phyloP scores from a whole-genome alignment of 768 basidiomycete genomes.

The Psilocybe tampanensis region DNA sequence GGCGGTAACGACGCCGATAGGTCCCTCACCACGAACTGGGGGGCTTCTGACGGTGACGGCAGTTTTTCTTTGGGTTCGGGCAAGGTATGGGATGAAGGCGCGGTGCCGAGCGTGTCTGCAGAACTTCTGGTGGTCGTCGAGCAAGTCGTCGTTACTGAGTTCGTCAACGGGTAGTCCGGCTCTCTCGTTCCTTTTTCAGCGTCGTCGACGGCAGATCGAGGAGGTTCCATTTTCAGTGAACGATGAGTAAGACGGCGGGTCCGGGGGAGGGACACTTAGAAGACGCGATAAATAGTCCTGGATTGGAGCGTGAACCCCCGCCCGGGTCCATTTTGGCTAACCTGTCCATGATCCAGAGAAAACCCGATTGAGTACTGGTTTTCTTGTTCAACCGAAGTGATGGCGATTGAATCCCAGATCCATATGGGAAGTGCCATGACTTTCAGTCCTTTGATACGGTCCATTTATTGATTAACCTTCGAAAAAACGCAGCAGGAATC shows the following conservation, averaged over 20 bases:
- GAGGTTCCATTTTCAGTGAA: slow-evolving; percentile 20
- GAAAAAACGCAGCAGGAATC: not conserved
- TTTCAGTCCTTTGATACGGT: not conserved
- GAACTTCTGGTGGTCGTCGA: slow-evolving; percentile 7
- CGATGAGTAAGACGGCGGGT: slow-evolving; percentile 6
- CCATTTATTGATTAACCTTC: not conserved
- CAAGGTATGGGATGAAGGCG: slow-evolving; percentile 1
- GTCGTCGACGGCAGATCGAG: slow-evolving; percentile 30
- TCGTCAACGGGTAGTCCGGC: slow-evolving; percentile 25
- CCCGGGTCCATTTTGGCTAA: slow-evolving; percentile 32
- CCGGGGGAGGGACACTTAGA: slow-evolving; percentile 4
- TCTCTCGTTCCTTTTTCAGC: slow-evolving; percentile 39
- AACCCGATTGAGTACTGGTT: slow-evolving; percentile 36
- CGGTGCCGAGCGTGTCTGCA: slow-evolving; percentile 1
- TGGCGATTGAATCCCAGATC: slow-evolving; percentile 28
- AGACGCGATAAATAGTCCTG: slow-evolving; percentile 25
- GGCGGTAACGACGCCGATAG: slow-evolving; percentile 8
- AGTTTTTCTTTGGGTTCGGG: slow-evolving; percentile 7
- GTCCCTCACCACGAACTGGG: slow-evolving; percentile 1
- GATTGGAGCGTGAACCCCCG: slow-evolving; percentile 18
- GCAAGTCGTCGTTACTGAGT: slow-evolving; percentile 19
- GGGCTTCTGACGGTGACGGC: not conserved
- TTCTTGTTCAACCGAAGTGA: slow-evolving; percentile 38
- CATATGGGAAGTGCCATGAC: slow-evolving; percentile 4
- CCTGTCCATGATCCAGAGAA: slow-evolving; percentile 37